Percentiles rank a stretch among this genome's conserved stretches.
phyloP scores from a whole-genome alignment of 495 filamentous ascomycete genomes.

The Annulohypoxylon stygium region DNA sequence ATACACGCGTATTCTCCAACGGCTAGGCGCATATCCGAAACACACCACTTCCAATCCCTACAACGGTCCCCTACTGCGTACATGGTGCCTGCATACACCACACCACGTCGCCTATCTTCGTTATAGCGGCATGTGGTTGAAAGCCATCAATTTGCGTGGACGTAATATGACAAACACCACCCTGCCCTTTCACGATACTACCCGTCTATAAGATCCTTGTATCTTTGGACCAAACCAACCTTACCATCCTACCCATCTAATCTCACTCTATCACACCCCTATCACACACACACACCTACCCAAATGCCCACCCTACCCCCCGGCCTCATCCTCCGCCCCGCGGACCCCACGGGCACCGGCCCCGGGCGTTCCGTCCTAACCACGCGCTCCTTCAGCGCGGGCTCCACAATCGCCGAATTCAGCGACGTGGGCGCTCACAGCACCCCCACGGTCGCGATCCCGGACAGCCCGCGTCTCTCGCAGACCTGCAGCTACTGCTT shows the following conservation, averaged over 20 bases:
- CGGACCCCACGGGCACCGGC: not conserved
- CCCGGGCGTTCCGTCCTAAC: conserved; percentile 57
- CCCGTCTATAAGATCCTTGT: conserved; percentile 2
- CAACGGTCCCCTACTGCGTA: not conserved
- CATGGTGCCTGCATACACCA: not conserved
- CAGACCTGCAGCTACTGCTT: conserved; percentile 62
- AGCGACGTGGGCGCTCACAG: not conserved
- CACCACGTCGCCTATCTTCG: not conserved
- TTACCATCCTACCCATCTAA: not conserved
- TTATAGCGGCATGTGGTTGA: not conserved
- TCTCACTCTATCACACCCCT: not conserved
- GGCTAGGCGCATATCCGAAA: conserved; percentile 1
- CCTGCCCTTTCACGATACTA: not conserved
- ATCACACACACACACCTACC: not conserved
- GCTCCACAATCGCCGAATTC: conserved; percentile 59
- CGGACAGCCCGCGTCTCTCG: conserved; percentile 53
- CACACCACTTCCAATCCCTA: not conserved
- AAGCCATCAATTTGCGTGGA: not conserved
- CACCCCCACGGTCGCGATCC: conserved; percentile 58
- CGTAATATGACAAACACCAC: not conserved
- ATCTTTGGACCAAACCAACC: not conserved
- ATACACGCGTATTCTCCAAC: not conserved
- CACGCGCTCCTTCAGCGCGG: conserved; percentile 51
- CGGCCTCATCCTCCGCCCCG: conserved; percentile 30
- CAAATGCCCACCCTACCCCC: conserved; percentile 34